phyloP scores from a whole-genome alignment of 306 rosid genomes.

The Cucumis hystrix region DNA sequence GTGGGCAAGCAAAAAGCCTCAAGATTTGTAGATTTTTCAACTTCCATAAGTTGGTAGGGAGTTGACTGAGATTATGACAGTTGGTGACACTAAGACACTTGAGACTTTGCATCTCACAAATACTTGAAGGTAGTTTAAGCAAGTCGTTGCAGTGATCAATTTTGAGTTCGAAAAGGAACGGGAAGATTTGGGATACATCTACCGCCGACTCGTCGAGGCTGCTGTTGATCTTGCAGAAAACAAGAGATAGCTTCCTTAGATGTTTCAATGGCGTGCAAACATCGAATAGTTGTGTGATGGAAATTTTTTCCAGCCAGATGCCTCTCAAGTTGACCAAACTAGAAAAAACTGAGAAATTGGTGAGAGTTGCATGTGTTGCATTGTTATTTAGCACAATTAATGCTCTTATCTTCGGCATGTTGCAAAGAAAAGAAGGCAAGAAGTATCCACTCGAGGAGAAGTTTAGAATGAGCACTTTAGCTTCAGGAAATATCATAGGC shows the following conservation, averaged over 20 bases:
- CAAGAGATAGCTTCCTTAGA: slow-evolving; percentile 43
- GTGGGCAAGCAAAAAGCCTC: slow-evolving; percentile 66
- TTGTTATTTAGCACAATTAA: slow-evolving; percentile 43
- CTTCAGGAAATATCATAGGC: slow-evolving; percentile 54
- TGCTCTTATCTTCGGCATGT: slow-evolving; percentile 79
- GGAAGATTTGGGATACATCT: slow-evolving; percentile 33
- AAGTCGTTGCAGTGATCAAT: slow-evolving; percentile 75
- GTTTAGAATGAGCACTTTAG: slow-evolving; percentile 69
- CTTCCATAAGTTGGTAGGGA: slow-evolving; percentile 46
- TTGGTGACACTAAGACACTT: slow-evolving; percentile 57
- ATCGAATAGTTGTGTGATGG: slow-evolving; percentile 35
- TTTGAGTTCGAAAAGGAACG: slow-evolving; percentile 49
- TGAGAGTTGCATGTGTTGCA: slow-evolving; percentile 41
- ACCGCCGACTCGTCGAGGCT: slow-evolving; percentile 26
- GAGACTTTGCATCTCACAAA: slow-evolving; percentile 39
- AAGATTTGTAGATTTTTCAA: slow-evolving; percentile 39
- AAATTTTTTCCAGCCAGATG: slow-evolving; percentile 83
- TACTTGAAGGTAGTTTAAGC: slow-evolving; percentile 41
- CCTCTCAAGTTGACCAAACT: slow-evolving; percentile 38
- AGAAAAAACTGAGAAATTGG: slow-evolving; percentile 32
- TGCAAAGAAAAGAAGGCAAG: slow-evolving; percentile 54
- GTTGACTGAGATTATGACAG: slow-evolving; percentile 44
- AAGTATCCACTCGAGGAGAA: slow-evolving; percentile 52
- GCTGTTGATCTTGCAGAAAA: slow-evolving; percentile 44
- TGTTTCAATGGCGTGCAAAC: slow-evolving; percentile 15